These are phyloP conservation scores for Selenicereus undatus DNA, from an alignment of 148 eudicot species.

Conservation along the genomic window DNA sequence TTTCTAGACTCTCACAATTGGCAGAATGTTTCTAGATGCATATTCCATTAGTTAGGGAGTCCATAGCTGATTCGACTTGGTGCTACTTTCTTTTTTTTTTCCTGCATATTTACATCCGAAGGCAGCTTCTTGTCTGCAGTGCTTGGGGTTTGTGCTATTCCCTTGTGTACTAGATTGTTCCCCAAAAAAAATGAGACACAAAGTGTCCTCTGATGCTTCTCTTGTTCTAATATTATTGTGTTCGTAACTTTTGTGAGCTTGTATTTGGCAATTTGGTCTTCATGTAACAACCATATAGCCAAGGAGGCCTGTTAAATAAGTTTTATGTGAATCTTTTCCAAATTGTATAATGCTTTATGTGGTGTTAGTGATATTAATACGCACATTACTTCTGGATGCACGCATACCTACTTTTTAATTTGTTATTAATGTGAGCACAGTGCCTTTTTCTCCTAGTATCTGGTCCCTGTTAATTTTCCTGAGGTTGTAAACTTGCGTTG, in stretches of 20 bases:
- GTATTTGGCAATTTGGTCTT: neutral
- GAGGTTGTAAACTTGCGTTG: neutral
- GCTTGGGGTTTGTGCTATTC: neutral
- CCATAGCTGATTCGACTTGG: neutral
- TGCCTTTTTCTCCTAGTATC: neutral
- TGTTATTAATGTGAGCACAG: neutral
- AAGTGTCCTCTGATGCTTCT: neutral
- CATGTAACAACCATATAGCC: no score
- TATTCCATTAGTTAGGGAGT: neutral
- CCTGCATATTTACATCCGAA: neutral
- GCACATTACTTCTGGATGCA: neutral
- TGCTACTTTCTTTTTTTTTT: neutral
- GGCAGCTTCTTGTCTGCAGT: neutral
- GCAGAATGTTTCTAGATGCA: neutral
- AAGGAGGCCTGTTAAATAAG: no score
- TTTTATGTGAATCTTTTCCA: neutral
- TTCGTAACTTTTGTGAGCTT: neutral
- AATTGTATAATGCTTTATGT: neutral
- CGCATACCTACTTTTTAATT: neutral
- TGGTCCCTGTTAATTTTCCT: neutral
- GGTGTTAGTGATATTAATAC: neutral
- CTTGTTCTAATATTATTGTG: neutral
- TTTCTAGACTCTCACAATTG: neutral
- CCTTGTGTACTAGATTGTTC: neutral
- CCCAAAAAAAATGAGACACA: neutral